Conservation (phyloP, 169 alveolate species). For the Plasmodium knowlesi region DNA sequence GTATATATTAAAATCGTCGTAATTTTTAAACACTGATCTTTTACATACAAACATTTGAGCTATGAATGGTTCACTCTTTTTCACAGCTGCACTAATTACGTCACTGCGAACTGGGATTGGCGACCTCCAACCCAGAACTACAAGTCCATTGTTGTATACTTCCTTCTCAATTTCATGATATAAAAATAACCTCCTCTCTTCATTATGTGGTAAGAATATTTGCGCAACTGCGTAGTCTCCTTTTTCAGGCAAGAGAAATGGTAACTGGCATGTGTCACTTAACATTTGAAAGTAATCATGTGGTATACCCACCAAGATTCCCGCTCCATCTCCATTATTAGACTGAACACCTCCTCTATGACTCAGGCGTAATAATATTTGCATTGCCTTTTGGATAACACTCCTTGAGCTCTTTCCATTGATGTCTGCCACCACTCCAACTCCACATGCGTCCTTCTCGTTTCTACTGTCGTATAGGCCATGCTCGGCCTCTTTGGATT, state of each 20-base stretch:
- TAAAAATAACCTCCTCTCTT: constrained; percentile 63
- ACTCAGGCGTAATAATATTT: constrained; percentile 76
- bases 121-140: constrained; percentile 82
- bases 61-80: constrained; percentile 81
- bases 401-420: constrained; percentile 75
- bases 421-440: constrained; percentile 82
- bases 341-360: constrained; percentile 84
- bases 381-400: constrained; percentile 78
- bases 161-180: constrained; percentile 48
- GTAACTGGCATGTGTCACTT: constrained; percentile 76
- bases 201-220: constrained; percentile 76
- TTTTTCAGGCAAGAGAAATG: constrained; percentile 73
- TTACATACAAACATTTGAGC: constrained; percentile 79
- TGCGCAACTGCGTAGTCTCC: constrained; percentile 81
- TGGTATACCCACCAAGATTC: constrained; percentile 67
- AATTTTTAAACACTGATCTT: constrained; percentile 71
- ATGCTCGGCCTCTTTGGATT: neutral
- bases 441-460: constrained; percentile 85
- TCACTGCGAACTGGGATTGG: constrained; percentile 79
- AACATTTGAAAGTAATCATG: constrained; percentile 75
- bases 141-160: constrained; percentile 61
- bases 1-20: constrained; percentile 62
- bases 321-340: constrained; percentile 82
- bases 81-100: constrained; percentile 78
- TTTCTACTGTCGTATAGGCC: constrained; percentile 79